Conservation (phyloP, 306 rosid species). For the Malus sylvestris region DNA sequence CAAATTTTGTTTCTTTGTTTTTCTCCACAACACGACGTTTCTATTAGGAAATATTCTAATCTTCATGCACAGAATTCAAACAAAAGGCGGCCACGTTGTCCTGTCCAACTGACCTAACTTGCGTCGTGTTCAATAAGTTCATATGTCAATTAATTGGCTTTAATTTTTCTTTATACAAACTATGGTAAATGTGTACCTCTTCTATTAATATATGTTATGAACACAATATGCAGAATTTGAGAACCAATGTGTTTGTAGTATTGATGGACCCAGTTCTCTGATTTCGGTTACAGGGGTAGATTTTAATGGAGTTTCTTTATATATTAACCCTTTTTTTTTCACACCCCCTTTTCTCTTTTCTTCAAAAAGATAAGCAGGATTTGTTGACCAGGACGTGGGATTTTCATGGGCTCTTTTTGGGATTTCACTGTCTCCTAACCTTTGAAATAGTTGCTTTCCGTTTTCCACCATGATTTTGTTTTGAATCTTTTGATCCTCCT, state of each 20-base stretch:
- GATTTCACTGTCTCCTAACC: constrained; percentile 12
- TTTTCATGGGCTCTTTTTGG: background rate
- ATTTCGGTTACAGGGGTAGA: constrained; percentile 2
- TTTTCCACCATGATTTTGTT: background rate
- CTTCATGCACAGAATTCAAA: no score
- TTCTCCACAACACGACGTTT: background rate
- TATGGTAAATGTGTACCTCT: background rate
- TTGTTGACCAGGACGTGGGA: constrained; percentile 1
- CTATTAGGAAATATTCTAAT: background rate
- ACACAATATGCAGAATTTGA: constrained; percentile 15
- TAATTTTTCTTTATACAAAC: background rate
- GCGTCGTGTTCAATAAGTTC: no score
- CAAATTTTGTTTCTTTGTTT: background rate
- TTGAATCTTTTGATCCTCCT: background rate
- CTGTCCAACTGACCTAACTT: no score
- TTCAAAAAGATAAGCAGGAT: background rate
- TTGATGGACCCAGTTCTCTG: constrained; percentile 1
- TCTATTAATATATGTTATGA: background rate
- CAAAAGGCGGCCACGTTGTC: no score
- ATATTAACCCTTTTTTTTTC: background rate
- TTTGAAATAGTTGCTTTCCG: background rate
- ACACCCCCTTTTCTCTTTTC: background rate
- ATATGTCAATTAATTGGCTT: background rate
- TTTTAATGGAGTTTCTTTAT: background rate
- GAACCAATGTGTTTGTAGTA: constrained; percentile 6